These are phyloP conservation scores for Lactarius vividus DNA, from an alignment of 768 basidiomycete genomes.

Conservation along the genomic window DNA sequence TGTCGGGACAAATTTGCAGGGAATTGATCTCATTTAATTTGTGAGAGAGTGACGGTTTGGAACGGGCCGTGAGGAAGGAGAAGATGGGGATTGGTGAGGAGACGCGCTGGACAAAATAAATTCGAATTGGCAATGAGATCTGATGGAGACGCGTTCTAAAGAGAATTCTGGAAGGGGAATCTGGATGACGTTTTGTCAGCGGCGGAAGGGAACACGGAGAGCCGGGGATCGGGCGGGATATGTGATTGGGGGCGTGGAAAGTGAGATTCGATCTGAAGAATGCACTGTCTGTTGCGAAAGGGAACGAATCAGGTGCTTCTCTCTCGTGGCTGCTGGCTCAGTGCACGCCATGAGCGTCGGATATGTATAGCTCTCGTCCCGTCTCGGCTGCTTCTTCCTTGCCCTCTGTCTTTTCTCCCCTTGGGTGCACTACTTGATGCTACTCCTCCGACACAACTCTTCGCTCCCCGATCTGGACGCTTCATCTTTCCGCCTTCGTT, in stretches of 20 bases:
- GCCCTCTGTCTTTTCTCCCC: constrained; percentile 27
- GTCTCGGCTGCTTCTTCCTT: constrained; percentile 28
- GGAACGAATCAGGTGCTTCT: constrained; percentile 30
- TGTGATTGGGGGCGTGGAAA: constrained; percentile 22
- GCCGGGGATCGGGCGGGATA: constrained; percentile 28
- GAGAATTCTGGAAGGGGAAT: constrained; percentile 29
- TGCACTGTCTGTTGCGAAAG: constrained; percentile 20
- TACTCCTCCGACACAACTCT: constrained; percentile 24
- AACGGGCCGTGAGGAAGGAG: constrained; percentile 22
- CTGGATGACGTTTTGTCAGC: constrained; percentile 32
- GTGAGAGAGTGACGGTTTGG: constrained; percentile 20
- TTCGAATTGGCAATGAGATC: constrained; percentile 29
- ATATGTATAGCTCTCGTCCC: constrained; percentile 27
- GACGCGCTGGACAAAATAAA: constrained; percentile 21
- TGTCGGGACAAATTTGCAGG: constrained; percentile 22
- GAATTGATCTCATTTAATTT: constrained; percentile 24
- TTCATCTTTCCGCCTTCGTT: constrained; percentile 20
- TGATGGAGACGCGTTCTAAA: constrained; percentile 25
- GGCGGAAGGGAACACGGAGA: constrained; percentile 30
- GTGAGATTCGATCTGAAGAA: constrained; percentile 13
- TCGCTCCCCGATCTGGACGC: constrained; percentile 26
- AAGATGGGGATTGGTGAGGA: constrained; percentile 29
- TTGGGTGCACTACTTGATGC: constrained; percentile 24
- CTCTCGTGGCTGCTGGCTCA: constrained; percentile 24
- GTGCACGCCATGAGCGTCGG: constrained; percentile 16